A percentile compares a stretch with the other conserved stretches of the same genome.
Evolutionary conservation across 2,329 filamentous ascomycete genomes (phyloP).

Genomic region (Cladosporium austrohemisphaericum): DNA sequence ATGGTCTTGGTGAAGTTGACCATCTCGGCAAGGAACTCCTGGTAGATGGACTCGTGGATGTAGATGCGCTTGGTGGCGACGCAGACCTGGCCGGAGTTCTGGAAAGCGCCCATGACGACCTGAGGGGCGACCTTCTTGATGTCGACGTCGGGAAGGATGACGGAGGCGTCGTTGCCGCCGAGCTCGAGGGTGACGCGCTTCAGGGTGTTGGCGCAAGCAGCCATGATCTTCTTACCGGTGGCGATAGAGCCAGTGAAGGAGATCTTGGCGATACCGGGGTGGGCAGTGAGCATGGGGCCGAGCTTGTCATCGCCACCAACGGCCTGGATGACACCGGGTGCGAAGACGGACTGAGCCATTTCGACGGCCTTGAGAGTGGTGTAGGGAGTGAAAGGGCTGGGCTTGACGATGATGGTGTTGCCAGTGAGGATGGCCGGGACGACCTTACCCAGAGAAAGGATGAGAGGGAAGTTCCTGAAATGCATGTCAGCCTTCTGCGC

Average conservation of each 20-base stretch:
- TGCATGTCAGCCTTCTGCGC: background rate
- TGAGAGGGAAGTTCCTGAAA: constrained; percentile 49
- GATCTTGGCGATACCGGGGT: constrained; percentile 60
- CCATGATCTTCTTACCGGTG: constrained; percentile 60
- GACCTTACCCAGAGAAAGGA: constrained; percentile 53
- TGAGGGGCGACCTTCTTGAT: constrained; percentile 48
- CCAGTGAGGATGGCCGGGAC: constrained; percentile 53
- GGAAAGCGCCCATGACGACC: constrained; percentile 51
- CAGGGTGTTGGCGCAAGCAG: constrained; percentile 53
- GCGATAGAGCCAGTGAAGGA: constrained; percentile 60
- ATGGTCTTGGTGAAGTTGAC: constrained; percentile 44
- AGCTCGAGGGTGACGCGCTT: constrained; percentile 61
- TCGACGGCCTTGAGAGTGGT: constrained; percentile 58
- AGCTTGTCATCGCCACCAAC: constrained; percentile 59
- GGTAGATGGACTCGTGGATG: constrained; percentile 54
- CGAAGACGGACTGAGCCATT: constrained; percentile 55
- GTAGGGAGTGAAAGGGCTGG: constrained; percentile 55
- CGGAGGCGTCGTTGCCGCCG: constrained; percentile 60
- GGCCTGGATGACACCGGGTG: constrained; percentile 60
- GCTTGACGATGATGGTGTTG: constrained; percentile 38
- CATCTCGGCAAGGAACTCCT: constrained; percentile 46
- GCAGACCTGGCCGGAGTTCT: constrained; percentile 58
- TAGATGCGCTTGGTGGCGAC: constrained; percentile 54
- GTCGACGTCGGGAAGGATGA: constrained; percentile 57
- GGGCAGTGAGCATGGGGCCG: constrained; percentile 56